These are phyloP conservation scores for Kodamaea sp. DNA, from an alignment of 1,139 yeast species.

Conservation along the genomic window DNA sequence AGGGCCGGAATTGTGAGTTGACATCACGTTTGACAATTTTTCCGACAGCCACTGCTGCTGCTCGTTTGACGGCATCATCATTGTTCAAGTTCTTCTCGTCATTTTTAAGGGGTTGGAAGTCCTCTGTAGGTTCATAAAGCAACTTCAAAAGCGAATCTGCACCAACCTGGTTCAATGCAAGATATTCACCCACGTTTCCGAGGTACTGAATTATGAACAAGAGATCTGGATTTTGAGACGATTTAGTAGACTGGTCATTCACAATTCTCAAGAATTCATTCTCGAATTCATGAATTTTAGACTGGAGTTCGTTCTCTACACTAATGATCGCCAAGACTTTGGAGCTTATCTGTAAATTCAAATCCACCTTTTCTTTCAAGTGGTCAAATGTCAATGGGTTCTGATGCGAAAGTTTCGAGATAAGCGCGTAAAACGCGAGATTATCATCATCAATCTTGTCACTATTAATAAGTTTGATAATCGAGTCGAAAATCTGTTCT, in stretches of 20 bases:
- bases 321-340: conserved; percentile 47
- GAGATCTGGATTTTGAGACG: conserved; percentile 17
- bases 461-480: conserved; percentile 13
- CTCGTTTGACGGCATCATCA: conserved; percentile 43
- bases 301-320: conserved; percentile 29
- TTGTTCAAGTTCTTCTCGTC: conserved; percentile 16
- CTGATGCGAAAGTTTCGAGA: conserved; percentile 5
- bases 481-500: conserved; percentile 4
- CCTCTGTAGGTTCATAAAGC: conserved; percentile 10
- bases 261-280: conserved; percentile 26
- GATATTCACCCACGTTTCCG: conserved; percentile 44
- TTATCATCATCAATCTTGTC: conserved; percentile 15
- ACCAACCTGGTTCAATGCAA: conserved; percentile 7
- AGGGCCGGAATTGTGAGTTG: conserved; percentile 19
- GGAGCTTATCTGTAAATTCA: conserved; percentile 25
- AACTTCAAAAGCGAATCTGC: conserved; percentile 9
- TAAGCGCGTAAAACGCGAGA: conserved; percentile 6
- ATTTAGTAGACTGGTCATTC: conserved; percentile 19
- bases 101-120: conserved; percentile 7
- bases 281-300: conserved; percentile 32
- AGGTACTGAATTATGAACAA: conserved; percentile 41
- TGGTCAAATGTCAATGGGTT: conserved; percentile 5
- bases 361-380: conserved; percentile 13
- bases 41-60: conserved; percentile 58
- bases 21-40: conserved; percentile 44